A percentile compares a stretch with the other conserved stretches of the same genome.
These are phyloP conservation scores for Annulohypoxylon bovei DNA, from an alignment of 495 filamentous ascomycete species.

Conservation along the genomic window DNA sequence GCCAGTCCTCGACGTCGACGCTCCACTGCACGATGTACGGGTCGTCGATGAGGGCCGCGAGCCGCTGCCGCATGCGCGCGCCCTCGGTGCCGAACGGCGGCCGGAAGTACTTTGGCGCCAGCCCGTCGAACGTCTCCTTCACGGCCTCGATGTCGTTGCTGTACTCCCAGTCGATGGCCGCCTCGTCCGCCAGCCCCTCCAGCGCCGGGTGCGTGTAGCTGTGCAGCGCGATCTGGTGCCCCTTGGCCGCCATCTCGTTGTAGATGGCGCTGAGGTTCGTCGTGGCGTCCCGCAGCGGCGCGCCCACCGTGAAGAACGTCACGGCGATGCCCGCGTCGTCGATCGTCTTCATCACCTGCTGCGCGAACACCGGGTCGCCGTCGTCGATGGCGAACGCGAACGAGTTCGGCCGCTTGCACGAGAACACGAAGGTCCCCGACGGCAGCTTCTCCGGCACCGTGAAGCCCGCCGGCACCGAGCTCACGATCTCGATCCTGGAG, in stretches of 20 bases:
- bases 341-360: constrained; percentile 72
- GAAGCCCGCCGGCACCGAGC: constrained; percentile 60
- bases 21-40: constrained; percentile 75
- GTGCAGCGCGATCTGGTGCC: constrained; percentile 81
- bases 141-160: constrained; percentile 69
- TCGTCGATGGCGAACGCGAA: constrained; percentile 88
- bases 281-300: constrained; percentile 65
- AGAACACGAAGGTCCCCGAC: constrained; percentile 68
- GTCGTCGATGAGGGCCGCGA: constrained; percentile 60
- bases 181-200: constrained; percentile 67
- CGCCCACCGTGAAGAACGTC: constrained; percentile 82
- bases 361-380: constrained; percentile 69
- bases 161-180: constrained; percentile 76
- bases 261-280: constrained; percentile 73
- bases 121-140: constrained; percentile 58
- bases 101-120: constrained; percentile 68
- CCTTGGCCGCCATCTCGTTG: constrained; percentile 68
- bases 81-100: constrained; percentile 81
- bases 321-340: constrained; percentile 70
- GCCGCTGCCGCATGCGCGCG: constrained; percentile 72
- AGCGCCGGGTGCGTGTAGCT: constrained; percentile 79
- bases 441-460: constrained; percentile 69
- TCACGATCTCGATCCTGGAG: constrained; percentile 71
- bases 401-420: constrained; percentile 74
- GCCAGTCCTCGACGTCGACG: constrained; percentile 83